phyloP scores from a whole-genome alignment of 1,284 basidiomycete genomes.

The Cryptococcus sp. region DNA sequence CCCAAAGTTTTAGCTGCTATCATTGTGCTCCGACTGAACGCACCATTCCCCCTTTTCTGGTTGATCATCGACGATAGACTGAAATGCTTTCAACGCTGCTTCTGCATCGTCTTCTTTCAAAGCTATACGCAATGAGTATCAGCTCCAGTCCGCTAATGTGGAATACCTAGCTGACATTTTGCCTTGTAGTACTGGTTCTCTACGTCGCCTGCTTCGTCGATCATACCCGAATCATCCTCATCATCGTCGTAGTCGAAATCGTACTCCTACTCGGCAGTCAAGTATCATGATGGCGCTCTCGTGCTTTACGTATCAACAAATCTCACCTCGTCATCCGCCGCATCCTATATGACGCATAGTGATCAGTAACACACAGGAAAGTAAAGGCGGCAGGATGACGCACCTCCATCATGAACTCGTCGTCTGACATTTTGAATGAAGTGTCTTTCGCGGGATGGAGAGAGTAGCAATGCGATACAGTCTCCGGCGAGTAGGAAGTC shows the following conservation, averaged over 20 bases:
- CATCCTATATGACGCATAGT: constrained; percentile 38
- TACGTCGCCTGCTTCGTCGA: constrained; percentile 79
- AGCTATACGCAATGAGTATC: constrained; percentile 57
- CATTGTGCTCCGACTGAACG: constrained; percentile 19
- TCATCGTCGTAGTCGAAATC: constrained; percentile 91
- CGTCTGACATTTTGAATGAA: constrained; percentile 49
- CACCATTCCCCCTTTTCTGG: constrained; percentile 91
- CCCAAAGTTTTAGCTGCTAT: constrained; percentile 19
- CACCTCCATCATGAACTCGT: constrained; percentile 56
- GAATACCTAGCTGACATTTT: constrained; percentile 75
- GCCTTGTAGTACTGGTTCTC: constrained; percentile 99
- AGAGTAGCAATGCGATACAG: no score
- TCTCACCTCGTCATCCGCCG: constrained; percentile 52
- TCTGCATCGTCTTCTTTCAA: constrained; percentile 91
- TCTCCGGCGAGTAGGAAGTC: no score
- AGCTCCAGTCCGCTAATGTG: constrained; percentile 1
- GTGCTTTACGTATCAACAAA: background rate
- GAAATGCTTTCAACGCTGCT: constrained; percentile 82
- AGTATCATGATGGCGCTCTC: background rate
- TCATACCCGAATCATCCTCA: constrained; percentile 70
- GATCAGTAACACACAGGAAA: background rate
- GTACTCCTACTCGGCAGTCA: constrained; percentile 68
- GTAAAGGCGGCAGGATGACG: constrained; percentile 10
- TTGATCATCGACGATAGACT: constrained; percentile 82
- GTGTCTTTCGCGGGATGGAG: background rate